Base-by-base conservation (phyloP, 177 flowering plant genomes). In the Tripterygium wilfordii region DNA sequence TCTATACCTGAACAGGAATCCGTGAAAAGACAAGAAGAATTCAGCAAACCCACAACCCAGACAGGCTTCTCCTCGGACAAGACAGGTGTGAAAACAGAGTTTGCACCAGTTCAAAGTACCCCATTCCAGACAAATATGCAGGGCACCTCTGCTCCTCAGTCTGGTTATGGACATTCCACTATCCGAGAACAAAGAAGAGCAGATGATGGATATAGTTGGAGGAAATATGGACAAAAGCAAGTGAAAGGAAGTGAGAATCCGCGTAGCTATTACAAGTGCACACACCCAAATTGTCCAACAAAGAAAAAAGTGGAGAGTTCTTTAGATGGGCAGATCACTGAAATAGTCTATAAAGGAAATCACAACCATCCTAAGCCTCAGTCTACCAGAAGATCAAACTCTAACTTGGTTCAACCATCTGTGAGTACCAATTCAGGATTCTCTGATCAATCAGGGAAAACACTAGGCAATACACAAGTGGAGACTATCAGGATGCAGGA, bases 161-260 rank as follows among this genome's bases (percentile, higher is more conserved):
- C 71, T 10, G 57, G 43, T 21, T 47, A 55, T 27, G 46, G 9
- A 18, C 61, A 62, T n/a, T n/a, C n/a, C n/a, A n/a, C n/a, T 41
- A 44, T 56, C 6, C 69, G 83, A 58, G 80, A 82, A 55, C 77
- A 78, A 36, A 73, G 69, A 46, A 80, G 68, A 58, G 65, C 80
- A 28, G 96, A 90, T 5, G 98, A 90, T 55, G 98, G 98, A 0
- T 90, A 85, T 56, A 83, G 77, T 30, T 90, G 98, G 98, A 75
- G 95, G 36, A 90, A 90, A 58, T 90, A 90, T 44, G 98, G 98
- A 1, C 96, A 90, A 50, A 90, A 90, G 50, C 88, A 81, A 50
- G 85, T 88, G 29, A 90, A 88, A 59, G 95, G 92, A 31, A 85
- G 95, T 17, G 92, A 90, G 50, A 83, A 88, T 35, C 92, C 96